Evolutionary conservation across 352 stramenopile genomes (phyloP), one percentile per base, ranked within the genome.

Genomic region (Globisporangium paddicum): DNA sequence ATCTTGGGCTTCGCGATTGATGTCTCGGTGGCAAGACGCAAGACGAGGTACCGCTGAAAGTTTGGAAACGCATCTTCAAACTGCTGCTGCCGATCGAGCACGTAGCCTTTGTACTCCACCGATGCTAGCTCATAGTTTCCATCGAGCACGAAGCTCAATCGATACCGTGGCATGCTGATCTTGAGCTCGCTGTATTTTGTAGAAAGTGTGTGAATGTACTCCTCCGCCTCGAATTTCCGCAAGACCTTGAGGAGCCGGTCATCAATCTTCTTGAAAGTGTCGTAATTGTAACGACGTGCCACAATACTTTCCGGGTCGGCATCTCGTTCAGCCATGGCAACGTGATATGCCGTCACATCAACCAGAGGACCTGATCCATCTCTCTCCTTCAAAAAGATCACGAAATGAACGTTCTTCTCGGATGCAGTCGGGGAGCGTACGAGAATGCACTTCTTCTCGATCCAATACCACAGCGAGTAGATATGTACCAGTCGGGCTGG

Each of bases 401-500:
- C n/a, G 18, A 52, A 55, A 0, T 52, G 26, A n/a, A 54, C n/a
- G 2, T 28, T 49, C 18, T 37, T 52, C 4, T 41, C 28, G 5
- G 44, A 42, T 1, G 69, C 60, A 2, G 38, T 37, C 3, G 47
- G 66, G 6, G 70, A 61, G 25, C 72, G 66, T 8, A 84, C 67
- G 1, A 87, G 23, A 4, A 89, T 62, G 37, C 68, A 79, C 0
- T 68, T 58, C 9, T 63, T 3, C 5, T 86, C 66, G 10, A 81
- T 46, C 72, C 74, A 87, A 19, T 75, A 77, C 76, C 79, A 86
- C 5, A 82, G 67, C 1, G 67, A 78, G 42, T 84, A 73, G 23
- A 87, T 25, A 10, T 68, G 11, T 11, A 37, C 7, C 3, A 86
- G 44, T 42, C 61, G 62, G 16, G 54, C 18, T 54, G 76, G 76